phyloP scores from a whole-genome alignment of 1,284 basidiomycete genomes.

The Fomitopsis pinicola region DNA sequence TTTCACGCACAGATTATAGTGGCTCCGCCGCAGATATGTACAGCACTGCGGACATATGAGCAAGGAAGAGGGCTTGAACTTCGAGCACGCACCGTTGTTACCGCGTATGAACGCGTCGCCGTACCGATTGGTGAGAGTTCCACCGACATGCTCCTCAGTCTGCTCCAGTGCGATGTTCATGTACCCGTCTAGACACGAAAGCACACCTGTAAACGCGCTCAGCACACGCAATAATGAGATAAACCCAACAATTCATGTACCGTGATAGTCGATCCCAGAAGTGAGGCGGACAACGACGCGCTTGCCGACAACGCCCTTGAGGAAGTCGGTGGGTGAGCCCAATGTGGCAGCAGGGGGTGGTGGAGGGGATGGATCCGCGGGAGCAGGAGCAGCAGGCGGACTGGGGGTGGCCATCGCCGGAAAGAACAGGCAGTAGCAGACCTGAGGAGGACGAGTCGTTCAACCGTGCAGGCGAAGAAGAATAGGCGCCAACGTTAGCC shows the following conservation, averaged over 20 bases:
- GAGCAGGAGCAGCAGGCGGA: conserved; percentile 21
- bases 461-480: no score
- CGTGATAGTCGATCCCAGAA: conserved; percentile 95
- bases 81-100: conserved; percentile 79
- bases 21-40: conserved; percentile 32
- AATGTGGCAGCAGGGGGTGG: conserved; percentile 35
- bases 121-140: conserved; percentile 81
- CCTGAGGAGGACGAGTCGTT: no score
- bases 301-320: conserved; percentile 95
- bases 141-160: conserved; percentile 93
- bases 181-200: conserved; percentile 97
- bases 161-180: conserved; percentile 99
- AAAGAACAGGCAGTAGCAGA: no score
- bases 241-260: conserved; percentile 39
- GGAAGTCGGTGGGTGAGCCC: conserved; percentile 86
- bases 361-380: no score
- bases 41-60: conserved; percentile 18
- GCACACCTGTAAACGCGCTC: conserved; percentile 55
- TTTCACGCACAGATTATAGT: conserved; percentile 11
- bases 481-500: no score
- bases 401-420: conserved; percentile 20
- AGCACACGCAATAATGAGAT: neutral
- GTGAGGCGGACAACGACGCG: conserved; percentile 90
- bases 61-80: neutral
- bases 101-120: conserved; percentile 96